Evolutionary conservation across 2,329 filamentous ascomycete species (phyloP).

Genomic region (Trichoderma sp.): DNA sequence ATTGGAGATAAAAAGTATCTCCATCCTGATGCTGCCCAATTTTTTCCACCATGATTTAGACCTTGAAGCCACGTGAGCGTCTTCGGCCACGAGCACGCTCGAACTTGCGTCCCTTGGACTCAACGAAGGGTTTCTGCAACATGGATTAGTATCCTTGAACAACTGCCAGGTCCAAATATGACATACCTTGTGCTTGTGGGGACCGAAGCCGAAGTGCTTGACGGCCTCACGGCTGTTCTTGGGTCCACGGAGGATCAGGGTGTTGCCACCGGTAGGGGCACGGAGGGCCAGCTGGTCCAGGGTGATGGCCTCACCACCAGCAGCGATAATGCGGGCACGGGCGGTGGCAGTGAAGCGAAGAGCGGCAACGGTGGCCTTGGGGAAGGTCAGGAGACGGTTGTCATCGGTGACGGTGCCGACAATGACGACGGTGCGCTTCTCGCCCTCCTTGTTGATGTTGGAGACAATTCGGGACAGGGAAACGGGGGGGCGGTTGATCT

Average conservation of each 20-base stretch:
- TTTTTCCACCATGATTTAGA: conserved; percentile 60
- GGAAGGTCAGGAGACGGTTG: conserved; percentile 85
- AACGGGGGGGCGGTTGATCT: conserved; percentile 95
- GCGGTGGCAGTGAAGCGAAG: conserved; percentile 96
- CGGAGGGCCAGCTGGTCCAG: conserved; percentile 96
- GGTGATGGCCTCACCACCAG: conserved; percentile 91
- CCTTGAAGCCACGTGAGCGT: conserved; percentile 99
- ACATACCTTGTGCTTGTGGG: conserved; percentile 91
- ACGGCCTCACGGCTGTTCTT: conserved; percentile 98
- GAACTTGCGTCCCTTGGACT: conserved; percentile 99
- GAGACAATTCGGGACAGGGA: conserved; percentile 85
- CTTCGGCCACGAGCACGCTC: conserved; percentile 98
- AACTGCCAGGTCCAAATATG: background rate
- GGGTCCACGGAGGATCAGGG: conserved; percentile 91
- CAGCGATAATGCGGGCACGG: conserved; percentile 86
- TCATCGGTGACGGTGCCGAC: conserved; percentile 97
- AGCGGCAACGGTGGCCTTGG: conserved; percentile 90
- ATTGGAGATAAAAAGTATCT: conserved; percentile 30
- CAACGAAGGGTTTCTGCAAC: conserved; percentile 83
- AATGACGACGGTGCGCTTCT: conserved; percentile 86
- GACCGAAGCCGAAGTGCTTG: conserved; percentile 99
- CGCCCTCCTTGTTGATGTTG: conserved; percentile 62
- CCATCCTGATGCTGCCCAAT: conserved; percentile 21
- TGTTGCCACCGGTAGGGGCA: conserved; percentile 94
- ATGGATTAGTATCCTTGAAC: conserved; percentile 10